Evolutionary conservation across 75 land plant genomes (phyloP), one percentile per base, ranked within the genome.

Genomic region (Pinus tabuliformis): DNA sequence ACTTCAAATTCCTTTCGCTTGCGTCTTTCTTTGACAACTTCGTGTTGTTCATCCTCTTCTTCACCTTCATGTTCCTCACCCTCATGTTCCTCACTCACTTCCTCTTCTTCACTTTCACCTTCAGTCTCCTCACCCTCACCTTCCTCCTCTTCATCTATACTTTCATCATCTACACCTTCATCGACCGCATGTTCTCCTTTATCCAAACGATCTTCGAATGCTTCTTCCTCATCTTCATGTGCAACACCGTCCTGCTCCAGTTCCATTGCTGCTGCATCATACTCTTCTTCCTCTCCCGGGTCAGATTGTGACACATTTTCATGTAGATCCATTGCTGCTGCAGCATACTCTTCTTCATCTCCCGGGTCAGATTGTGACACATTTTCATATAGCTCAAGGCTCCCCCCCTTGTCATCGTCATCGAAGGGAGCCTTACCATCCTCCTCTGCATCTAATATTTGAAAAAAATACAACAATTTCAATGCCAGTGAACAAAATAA

Each of bases 221-320:
- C 89, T 7, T 83, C 88, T 59, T 83, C 87, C 73, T 82, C 84
- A 71, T 80, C 86, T 18, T 78, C 86, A 17, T 83, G 87, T 30
- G 63, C 71, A 57, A 63, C 79, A 56, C 82, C 83, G 59, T 57
- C 83, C 33, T 73, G 56, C 1, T 66, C 80, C 15, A 26, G 65
- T 16, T 82, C 81, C 24, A 82, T 58, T 9, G 28, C 77, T 62
- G n/a, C 1, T 56, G 28, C 5, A 16, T 73, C 74, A 28, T 73
- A 18, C 58, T 15, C 56, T 4, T 73, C 45, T 16, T 73, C 58
- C 70, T 83, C 81, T 52, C 87, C 92, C 70, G 86, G 81, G 64
- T 91, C 90, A 78, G 83, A 90, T 72, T 91, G 89, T 20, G 87
- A 82, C 6, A 87, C 90, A 76, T 90, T 90, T 26, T 90, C 88